phyloP scores from a whole-genome alignment of 805 yeast genomes.

The Scheffersomyces amazonensis region DNA sequence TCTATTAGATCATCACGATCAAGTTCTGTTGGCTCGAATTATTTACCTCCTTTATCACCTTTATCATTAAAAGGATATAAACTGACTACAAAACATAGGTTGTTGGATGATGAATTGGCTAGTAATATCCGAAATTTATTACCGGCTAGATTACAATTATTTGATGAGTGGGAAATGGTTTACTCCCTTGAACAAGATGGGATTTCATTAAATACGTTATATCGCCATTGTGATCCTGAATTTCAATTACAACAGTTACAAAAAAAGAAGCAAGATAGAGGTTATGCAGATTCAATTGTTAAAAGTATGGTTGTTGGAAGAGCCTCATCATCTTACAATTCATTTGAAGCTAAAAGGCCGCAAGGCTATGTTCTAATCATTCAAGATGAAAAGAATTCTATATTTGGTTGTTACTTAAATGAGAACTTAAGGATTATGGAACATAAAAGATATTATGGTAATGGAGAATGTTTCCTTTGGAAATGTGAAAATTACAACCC shows the following conservation, averaged over 20 bases:
- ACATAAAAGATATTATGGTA: slow-evolving; percentile 76
- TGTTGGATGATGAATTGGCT: slow-evolving; percentile 64
- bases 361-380: slow-evolving; percentile 75
- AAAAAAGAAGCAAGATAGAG: slow-evolving; percentile 18
- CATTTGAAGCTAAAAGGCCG: slow-evolving; percentile 25
- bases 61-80: slow-evolving; percentile 61
- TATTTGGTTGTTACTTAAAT: slow-evolving; percentile 79
- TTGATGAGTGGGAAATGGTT: slow-evolving; percentile 70
- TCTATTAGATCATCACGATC: background rate
- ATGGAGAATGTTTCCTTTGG: slow-evolving; percentile 96
- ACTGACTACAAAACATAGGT: slow-evolving; percentile 50
- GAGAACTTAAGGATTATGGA: slow-evolving; percentile 73
- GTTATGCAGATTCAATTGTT: slow-evolving; percentile 36
- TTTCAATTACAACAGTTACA: slow-evolving; percentile 24
- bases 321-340: slow-evolving; percentile 6
- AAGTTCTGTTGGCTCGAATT: background rate
- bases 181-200: slow-evolving; percentile 95
- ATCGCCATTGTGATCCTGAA: slow-evolving; percentile 50
- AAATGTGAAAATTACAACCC: slow-evolving; percentile 48
- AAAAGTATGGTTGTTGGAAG: slow-evolving; percentile 27
- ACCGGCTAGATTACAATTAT: slow-evolving; percentile 77
- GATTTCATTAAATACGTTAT: slow-evolving; percentile 77
- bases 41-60: slow-evolving; percentile 50
- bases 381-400: slow-evolving; percentile 57
- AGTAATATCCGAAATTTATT: slow-evolving; percentile 69